Base-by-base conservation (phyloP, 306 rosid genomes). In the Amphicarpaea edgeworthii region DNA sequence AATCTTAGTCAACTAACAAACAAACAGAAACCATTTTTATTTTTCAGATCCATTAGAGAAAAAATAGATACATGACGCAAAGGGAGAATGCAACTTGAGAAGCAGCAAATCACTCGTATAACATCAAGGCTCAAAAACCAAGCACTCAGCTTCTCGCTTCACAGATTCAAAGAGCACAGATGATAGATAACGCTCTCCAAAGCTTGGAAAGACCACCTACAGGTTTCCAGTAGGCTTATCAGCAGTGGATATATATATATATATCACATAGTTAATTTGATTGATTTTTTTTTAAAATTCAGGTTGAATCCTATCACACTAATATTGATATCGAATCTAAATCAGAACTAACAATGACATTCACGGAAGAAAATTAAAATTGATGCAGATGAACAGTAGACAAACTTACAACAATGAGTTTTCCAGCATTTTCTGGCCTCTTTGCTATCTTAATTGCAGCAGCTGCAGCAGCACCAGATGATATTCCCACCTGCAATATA, bases 401-500 rank as follows among this genome's bases (percentile, higher is more conserved):
- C 23, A 58, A 73, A 84, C 98, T 88, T 90, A 95, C 98, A 73
- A 90, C 97, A 68, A 95, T 87, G 82, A 95, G 97, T 76, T 95
- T 95, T 77, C 98, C 98, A 28, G 89, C 90, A 83, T 89, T 92
- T 78, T 89, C 98, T 2, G 97, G 96, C 82, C 88, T 83, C 81
- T 79, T 86, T 24, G 96, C 98, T 61, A 95, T 57, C 89, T 84
- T 83, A 64, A 95, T 86, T 57, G 96, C 97, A 8, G 97, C 98
- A 0, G 97, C 97, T 0, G 98, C 92, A 0, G 98, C 98, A 7
- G 91, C 98, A 79, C 98, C 98, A 0, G 98, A 95, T 82, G 98
- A 95, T 84, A 95, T 95, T 68, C 98, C 98, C 7, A 87, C 97
- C 98, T 95, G 82, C 69, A 82, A 61, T 42, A 81, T 34, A 72